Conservation (phyloP, 208 protist species). For the Lotmaria passim region DNA sequence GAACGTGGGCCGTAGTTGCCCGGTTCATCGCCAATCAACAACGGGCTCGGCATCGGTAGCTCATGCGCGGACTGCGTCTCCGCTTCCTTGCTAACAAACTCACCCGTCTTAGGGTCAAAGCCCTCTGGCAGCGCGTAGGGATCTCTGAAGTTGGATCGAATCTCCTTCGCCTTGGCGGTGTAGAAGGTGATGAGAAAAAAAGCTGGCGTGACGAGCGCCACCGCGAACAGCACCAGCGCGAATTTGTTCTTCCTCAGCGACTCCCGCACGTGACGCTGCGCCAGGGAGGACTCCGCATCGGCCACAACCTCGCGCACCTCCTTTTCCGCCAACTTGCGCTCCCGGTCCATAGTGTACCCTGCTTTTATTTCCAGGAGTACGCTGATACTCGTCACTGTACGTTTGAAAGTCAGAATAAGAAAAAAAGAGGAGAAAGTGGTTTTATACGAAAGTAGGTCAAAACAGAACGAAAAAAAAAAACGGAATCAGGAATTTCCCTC, state of each 20-base stretch:
- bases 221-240: constrained; percentile 48
- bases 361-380: no score
- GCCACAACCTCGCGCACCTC: constrained; percentile 65
- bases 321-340: constrained; percentile 56
- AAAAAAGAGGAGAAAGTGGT: background rate
- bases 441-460: no score
- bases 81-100: constrained; percentile 26
- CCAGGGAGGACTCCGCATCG: constrained; percentile 63
- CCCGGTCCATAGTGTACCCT: constrained; percentile 41
- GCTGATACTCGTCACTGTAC: no score
- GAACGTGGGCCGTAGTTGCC: constrained; percentile 41
- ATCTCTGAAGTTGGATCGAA: constrained; percentile 67
- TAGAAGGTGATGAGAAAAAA: constrained; percentile 73
- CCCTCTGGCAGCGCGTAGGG: constrained; percentile 76
- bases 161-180: constrained; percentile 58
- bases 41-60: constrained; percentile 31
- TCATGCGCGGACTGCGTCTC: constrained; percentile 19
- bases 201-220: constrained; percentile 52
- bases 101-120: constrained; percentile 69
- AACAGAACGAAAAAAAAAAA: no score
- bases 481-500: no score
- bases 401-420: constrained; percentile 3
- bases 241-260: constrained; percentile 77
- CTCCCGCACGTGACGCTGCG: constrained; percentile 70
- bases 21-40: constrained; percentile 57